A percentile compares a stretch with the other conserved stretches of the same genome.
Evolutionary conservation across 352 stramenopile genomes (phyloP).

Genomic region (Phytophthora pisi): DNA sequence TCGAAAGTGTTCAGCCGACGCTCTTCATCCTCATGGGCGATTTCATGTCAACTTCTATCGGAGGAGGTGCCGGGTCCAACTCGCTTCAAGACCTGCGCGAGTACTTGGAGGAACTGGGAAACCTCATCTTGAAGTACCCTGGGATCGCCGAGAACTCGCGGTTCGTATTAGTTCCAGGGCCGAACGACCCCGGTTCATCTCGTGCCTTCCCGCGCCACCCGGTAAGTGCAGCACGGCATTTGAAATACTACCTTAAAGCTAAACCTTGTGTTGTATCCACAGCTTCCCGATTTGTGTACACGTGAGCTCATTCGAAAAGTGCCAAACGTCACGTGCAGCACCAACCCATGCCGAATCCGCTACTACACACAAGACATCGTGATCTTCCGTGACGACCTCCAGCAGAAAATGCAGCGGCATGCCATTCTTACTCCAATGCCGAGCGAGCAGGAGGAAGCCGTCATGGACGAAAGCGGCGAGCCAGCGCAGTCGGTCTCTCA

Average conservation of each 20-base stretch:
- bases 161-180: slow-evolving; percentile 93
- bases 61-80: slow-evolving; percentile 66
- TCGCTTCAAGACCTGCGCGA: slow-evolving; percentile 85
- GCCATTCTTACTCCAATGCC: slow-evolving; percentile 71
- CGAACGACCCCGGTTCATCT: slow-evolving; percentile 89
- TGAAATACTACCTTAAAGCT: neutral
- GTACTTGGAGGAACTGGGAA: slow-evolving; percentile 90
- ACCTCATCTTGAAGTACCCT: slow-evolving; percentile 89
- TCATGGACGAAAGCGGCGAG: slow-evolving; percentile 29
- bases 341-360: slow-evolving; percentile 93
- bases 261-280: slow-evolving; percentile 1
- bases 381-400: slow-evolving; percentile 92
- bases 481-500: slow-evolving; percentile 38
- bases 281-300: slow-evolving; percentile 78
- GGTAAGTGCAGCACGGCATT: slow-evolving; percentile 33
- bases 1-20: slow-evolving; percentile 73
- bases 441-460: slow-evolving; percentile 40
- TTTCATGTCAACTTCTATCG: slow-evolving; percentile 88
- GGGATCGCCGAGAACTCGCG: slow-evolving; percentile 80
- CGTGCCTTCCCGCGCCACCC: slow-evolving; percentile 83
- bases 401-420: slow-evolving; percentile 92
- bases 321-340: slow-evolving; percentile 84
- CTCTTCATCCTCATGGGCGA: slow-evolving; percentile 96
- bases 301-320: slow-evolving; percentile 70
- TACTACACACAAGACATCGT: slow-evolving; percentile 95